A percentile compares a stretch with the other conserved stretches of the same genome.
Conservation (phyloP, 495 filamentous ascomycete genomes). For the Aspergillus saccharolyticus region DNA sequence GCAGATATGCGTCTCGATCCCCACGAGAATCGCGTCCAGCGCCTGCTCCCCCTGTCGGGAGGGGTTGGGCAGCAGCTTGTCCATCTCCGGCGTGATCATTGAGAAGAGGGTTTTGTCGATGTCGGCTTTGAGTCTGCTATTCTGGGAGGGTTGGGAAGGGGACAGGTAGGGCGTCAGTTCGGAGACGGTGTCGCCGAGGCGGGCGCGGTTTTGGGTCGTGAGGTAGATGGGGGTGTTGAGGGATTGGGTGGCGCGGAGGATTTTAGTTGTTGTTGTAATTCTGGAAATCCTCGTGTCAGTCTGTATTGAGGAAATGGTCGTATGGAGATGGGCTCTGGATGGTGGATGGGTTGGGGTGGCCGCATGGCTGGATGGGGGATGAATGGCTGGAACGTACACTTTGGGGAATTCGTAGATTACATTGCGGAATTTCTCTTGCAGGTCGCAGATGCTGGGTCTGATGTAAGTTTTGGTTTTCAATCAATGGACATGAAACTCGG, state of each 20-base stretch:
- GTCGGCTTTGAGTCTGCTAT: conserved; percentile 44
- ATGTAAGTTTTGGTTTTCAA: background rate
- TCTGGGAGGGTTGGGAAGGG: background rate
- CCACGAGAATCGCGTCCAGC: conserved; percentile 51
- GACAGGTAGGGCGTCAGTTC: conserved; percentile 51
- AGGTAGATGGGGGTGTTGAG: conserved; percentile 75
- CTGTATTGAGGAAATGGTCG: no score
- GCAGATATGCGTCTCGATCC: conserved; percentile 93
- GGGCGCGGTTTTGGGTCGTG: conserved; percentile 74
- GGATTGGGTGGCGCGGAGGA: conserved; percentile 44
- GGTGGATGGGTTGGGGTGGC: background rate
- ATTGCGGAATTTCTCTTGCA: conserved; percentile 87
- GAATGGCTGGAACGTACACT: conserved; percentile 46
- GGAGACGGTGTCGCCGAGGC: conserved; percentile 71
- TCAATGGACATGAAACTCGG: conserved; percentile 15
- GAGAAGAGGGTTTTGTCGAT: conserved; percentile 86
- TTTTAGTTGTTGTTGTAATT: conserved; percentile 37
- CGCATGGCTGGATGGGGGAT: conserved; percentile 1
- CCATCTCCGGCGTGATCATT: conserved; percentile 60
- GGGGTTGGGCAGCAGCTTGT: conserved; percentile 26
- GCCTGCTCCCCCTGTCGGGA: background rate
- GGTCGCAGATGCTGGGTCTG: conserved; percentile 95
- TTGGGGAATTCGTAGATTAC: conserved; percentile 79
- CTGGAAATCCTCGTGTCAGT: background rate
- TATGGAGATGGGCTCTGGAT: background rate